Evolutionary conservation across 2,329 filamentous ascomycete genomes (phyloP).

Genomic region (Didymella pinodella): DNA sequence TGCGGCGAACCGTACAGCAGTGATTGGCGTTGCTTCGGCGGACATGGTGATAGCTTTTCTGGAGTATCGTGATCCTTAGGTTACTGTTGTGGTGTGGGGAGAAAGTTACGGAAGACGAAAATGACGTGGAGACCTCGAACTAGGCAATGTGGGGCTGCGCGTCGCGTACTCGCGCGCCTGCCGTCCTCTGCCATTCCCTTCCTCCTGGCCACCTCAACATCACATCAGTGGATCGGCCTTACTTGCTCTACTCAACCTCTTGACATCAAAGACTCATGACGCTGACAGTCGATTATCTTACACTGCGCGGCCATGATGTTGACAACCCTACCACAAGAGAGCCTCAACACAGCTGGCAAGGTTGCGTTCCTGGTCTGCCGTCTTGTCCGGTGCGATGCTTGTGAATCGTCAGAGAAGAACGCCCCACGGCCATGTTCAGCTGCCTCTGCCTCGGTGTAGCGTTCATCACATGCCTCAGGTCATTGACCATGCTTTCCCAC

Average conservation of each 20-base stretch:
- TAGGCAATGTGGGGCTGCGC: constrained; percentile 10
- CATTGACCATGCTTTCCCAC: neutral
- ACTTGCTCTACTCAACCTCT: neutral
- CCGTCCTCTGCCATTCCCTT: neutral
- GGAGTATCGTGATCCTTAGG: neutral
- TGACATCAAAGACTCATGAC: neutral
- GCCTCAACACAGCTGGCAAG: neutral
- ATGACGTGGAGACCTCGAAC: constrained; percentile 3
- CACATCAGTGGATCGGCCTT: neutral
- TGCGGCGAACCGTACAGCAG: constrained; percentile 68
- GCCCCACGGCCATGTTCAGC: neutral
- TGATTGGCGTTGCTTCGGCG: constrained; percentile 68
- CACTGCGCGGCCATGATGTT: neutral
- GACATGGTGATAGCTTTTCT: constrained; percentile 60
- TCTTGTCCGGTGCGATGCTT: neutral
- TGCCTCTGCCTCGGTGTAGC: neutral
- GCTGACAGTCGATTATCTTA: neutral
- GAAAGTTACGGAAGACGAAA: neutral
- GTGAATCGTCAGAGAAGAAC: neutral
- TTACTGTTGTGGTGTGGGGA: neutral
- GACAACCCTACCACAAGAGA: neutral
- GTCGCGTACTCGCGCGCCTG: neutral
- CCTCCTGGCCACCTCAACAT: neutral
- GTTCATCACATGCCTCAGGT: neutral
- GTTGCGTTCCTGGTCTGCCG: neutral